Percentiles rank a stretch among this genome's conserved stretches.
Conservation (phyloP, 2,329 filamentous ascomycete species). For the Hypoxylon sp. region DNA sequence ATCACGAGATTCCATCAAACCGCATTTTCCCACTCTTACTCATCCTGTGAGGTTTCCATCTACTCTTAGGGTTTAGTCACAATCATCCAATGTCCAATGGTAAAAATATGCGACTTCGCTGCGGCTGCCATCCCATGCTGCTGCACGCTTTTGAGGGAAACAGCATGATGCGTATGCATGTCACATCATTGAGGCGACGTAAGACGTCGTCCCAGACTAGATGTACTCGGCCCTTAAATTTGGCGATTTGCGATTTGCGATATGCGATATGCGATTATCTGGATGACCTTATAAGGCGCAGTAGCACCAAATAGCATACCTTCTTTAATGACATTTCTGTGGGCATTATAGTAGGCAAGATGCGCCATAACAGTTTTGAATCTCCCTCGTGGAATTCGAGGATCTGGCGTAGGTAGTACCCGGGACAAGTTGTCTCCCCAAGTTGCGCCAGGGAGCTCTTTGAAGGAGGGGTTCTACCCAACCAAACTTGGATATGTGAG, state of each 20-base stretch:
- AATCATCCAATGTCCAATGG: constrained; percentile 41
- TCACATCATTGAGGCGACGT: constrained; percentile 44
- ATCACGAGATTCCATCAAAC: constrained; percentile 29
- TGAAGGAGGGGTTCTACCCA: constrained; percentile 45
- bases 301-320: constrained; percentile 3
- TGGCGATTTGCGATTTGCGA: constrained; percentile 26
- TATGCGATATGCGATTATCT: constrained; percentile 17
- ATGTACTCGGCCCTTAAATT: constrained; percentile 18
- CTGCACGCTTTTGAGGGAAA: constrained; percentile 39
- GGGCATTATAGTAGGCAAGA: constrained; percentile 9
- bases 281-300: constrained; percentile 16
- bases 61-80: constrained; percentile 30
- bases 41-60: constrained; percentile 16
- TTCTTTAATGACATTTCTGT: constrained; percentile 14
- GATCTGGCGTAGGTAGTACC: constrained; percentile 16
- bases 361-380: constrained; percentile 13
- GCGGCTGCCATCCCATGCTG: constrained; percentile 40
- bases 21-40: constrained; percentile 27
- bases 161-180: constrained; percentile 47
- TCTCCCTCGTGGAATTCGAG: constrained; percentile 19
- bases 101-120: constrained; percentile 41
- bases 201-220: constrained; percentile 34
- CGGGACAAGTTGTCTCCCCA: constrained; percentile 12
- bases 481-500: constrained; percentile 39
- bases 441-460: constrained; percentile 32